Evolutionary conservation across 768 basidiomycete species (phyloP).

Genomic region (Phylloporus sp.): DNA sequence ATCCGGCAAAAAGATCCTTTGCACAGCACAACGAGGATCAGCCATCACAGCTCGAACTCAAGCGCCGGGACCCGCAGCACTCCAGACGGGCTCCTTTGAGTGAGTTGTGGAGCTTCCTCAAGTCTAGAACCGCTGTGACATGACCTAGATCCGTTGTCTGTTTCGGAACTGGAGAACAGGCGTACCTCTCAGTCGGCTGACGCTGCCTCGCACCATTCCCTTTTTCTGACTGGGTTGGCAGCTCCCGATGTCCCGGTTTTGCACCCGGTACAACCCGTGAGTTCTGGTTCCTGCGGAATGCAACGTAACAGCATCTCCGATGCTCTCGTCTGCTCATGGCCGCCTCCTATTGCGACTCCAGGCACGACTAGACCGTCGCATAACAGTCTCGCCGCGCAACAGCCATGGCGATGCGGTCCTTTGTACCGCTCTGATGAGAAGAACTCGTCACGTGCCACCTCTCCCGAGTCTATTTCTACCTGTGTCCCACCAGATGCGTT

Average conservation of each 20-base stretch:
- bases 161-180: constrained; percentile 19
- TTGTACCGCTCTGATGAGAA: constrained; percentile 9
- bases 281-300: constrained; percentile 6
- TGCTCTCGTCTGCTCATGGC: constrained; percentile 22
- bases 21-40: constrained; percentile 17
- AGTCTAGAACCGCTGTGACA: constrained; percentile 1
- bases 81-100: constrained; percentile 21
- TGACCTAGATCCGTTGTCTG: constrained; percentile 26
- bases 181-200: constrained; percentile 2
- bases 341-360: constrained; percentile 9
- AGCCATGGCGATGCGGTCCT: constrained; percentile 1
- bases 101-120: constrained; percentile 14
- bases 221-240: constrained; percentile 3
- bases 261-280: constrained; percentile 9
- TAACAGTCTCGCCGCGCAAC: constrained; percentile 4
- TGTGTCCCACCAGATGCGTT: constrained; percentile 5
- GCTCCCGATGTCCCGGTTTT: constrained; percentile 14
- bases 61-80: constrained; percentile 12
- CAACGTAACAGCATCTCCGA: constrained; percentile 4
- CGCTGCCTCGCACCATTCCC: constrained; percentile 7
- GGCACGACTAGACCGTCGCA: not conserved
- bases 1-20: constrained; percentile 17
- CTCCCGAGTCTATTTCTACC: constrained; percentile 8
- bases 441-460: constrained; percentile 7
- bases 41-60: constrained; percentile 11